Conservation (phyloP, 1,284 basidiomycete species). For the Cystobasidiaceae sp. region DNA sequence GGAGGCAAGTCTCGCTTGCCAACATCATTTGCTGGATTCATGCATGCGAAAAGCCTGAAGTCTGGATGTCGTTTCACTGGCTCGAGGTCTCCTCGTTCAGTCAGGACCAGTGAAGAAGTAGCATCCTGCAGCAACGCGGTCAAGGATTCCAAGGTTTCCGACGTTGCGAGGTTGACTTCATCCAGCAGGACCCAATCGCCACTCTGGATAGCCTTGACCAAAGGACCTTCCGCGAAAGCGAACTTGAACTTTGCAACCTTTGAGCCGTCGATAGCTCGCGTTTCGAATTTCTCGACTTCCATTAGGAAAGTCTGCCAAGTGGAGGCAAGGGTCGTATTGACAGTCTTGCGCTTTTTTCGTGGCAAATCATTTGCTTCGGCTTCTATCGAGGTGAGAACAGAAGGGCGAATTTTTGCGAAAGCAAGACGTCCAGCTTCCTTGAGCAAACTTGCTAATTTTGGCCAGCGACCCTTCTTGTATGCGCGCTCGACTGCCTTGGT, state of each 20-base stretch:
- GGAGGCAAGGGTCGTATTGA: conserved; percentile 44
- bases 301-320: conserved; percentile 70
- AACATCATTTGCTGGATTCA: conserved; percentile 99
- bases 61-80: conserved; percentile 86
- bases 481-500: conserved; percentile 79
- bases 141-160: conserved; percentile 92
- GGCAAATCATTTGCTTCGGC: conserved; percentile 27
- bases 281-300: conserved; percentile 73
- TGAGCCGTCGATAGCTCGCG: conserved; percentile 60
- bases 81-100: conserved; percentile 88
- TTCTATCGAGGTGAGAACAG: no score
- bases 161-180: conserved; percentile 89
- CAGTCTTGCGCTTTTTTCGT: conserved; percentile 45
- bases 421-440: conserved; percentile 55
- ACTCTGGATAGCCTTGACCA: conserved; percentile 81
- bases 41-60: conserved; percentile 96
- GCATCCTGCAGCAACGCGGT: conserved; percentile 79
- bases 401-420: no score
- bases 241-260: conserved; percentile 85
- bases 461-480: conserved; percentile 78
- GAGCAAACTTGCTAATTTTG: conserved; percentile 76
- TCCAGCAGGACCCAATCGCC: conserved; percentile 97
- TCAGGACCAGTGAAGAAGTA: conserved; percentile 81
- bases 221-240: conserved; percentile 89
- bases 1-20: conserved; percentile 95